Evolutionary conservation across 768 basidiomycete species (phyloP).

Genomic region (Agrocybe pediades): DNA sequence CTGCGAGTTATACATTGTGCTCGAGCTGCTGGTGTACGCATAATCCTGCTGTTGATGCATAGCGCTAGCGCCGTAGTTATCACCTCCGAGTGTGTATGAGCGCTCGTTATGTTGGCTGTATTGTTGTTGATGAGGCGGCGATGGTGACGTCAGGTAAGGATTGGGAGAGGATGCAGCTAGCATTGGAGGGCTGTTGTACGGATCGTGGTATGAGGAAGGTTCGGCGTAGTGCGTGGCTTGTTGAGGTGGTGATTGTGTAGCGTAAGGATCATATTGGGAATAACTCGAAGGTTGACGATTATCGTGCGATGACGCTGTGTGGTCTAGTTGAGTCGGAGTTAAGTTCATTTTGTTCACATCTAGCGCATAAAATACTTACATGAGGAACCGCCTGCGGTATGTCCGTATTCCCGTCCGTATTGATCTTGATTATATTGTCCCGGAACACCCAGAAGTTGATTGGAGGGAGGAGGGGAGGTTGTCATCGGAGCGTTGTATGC

Average conservation of each 20-base stretch:
- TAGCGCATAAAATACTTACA: no score
- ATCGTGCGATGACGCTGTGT: constrained; percentile 48
- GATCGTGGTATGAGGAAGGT: constrained; percentile 31
- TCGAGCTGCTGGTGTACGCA: constrained; percentile 1
- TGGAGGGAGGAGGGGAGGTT: constrained; percentile 30
- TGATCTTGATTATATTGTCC: constrained; percentile 35
- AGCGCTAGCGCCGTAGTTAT: constrained; percentile 49
- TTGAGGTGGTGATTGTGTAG: constrained; percentile 24
- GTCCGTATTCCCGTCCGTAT: constrained; percentile 48
- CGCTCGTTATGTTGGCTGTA: no score
- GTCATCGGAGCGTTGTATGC: constrained; percentile 27
- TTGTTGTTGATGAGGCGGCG: constrained; percentile 24
- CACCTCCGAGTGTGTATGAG: constrained; percentile 59
- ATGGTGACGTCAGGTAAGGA: constrained; percentile 25
- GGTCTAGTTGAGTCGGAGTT: constrained; percentile 41
- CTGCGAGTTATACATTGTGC: background rate
- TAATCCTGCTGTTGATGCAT: constrained; percentile 22
- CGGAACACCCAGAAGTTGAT: constrained; percentile 35
- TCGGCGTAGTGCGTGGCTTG: constrained; percentile 26
- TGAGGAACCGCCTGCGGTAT: constrained; percentile 50
- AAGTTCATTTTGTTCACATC: background rate
- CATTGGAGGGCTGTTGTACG: constrained; percentile 36
- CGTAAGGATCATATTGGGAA: constrained; percentile 54
- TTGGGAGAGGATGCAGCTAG: constrained; percentile 21
- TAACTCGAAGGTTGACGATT: constrained; percentile 49